Conservation (phyloP, 495 filamentous ascomycete genomes). For the Articulospora tetracladia region DNA sequence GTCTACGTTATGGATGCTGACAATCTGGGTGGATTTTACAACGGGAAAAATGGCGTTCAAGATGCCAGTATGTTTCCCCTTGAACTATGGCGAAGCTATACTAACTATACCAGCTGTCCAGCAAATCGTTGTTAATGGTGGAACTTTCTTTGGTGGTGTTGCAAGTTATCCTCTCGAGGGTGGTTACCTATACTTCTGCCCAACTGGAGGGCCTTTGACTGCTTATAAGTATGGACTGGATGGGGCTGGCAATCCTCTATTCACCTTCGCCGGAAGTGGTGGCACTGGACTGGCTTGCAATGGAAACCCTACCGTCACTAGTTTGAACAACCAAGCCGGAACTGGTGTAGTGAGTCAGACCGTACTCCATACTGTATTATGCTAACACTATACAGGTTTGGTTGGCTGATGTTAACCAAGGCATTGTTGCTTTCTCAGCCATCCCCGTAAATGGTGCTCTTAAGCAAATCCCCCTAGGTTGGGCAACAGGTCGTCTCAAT, state of each 20-base stretch:
- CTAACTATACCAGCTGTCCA: constrained; percentile 33
- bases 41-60: constrained; percentile 27
- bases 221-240: constrained; percentile 36
- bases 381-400: constrained; percentile 30
- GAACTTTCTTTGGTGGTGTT: constrained; percentile 38
- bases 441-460: constrained; percentile 32
- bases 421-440: constrained; percentile 35
- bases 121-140: constrained; percentile 30
- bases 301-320: constrained; percentile 36
- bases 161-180: constrained; percentile 42
- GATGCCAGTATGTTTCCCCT: constrained; percentile 5
- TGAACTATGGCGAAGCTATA: neutral
- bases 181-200: constrained; percentile 38
- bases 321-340: constrained; percentile 31
- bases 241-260: constrained; percentile 26
- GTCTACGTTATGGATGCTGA: constrained; percentile 41
- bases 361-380: constrained; percentile 20
- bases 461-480: constrained; percentile 28
- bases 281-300: constrained; percentile 31
- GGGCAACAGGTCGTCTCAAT: constrained; percentile 28
- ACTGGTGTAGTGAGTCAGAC: constrained; percentile 28
- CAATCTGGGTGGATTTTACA: constrained; percentile 38
- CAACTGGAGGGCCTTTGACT: constrained; percentile 21
- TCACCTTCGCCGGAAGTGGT: constrained; percentile 23
- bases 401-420: constrained; percentile 37